Evolutionary conservation across 768 basidiomycete genomes (phyloP).

Genomic region (Amanita inopinata): DNA sequence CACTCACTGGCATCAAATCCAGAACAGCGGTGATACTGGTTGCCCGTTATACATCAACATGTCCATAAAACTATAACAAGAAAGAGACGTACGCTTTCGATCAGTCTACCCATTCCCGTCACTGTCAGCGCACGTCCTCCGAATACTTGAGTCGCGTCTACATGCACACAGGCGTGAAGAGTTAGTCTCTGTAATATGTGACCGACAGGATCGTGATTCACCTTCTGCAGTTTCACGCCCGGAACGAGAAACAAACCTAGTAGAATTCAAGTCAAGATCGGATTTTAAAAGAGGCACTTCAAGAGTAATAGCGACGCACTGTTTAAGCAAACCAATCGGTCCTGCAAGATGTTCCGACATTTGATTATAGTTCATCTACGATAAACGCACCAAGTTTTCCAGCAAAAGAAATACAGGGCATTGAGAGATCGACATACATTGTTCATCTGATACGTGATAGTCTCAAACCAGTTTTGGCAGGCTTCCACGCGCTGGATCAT

Average conservation of each 20-base stretch:
- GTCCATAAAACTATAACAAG: conserved; percentile 1
- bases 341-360: conserved; percentile 85
- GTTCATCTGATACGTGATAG: conserved; percentile 87
- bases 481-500: conserved; percentile 90
- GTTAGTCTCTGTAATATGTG: conserved; percentile 9
- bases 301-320: conserved; percentile 34
- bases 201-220: conserved; percentile 11
- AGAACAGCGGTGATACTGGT: conserved; percentile 74
- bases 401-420: conserved; percentile 4
- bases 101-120: conserved; percentile 77
- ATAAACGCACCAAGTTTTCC: not conserved
- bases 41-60: conserved; percentile 2
- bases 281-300: not conserved
- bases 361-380: conserved; percentile 77
- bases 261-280: conserved; percentile 7
- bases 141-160: conserved; percentile 79
- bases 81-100: conserved; percentile 54
- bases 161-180: conserved; percentile 29
- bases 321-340: conserved; percentile 81
- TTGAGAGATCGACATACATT: conserved; percentile 39
- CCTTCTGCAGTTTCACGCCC: conserved; percentile 68
- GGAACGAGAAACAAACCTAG: conserved; percentile 57
- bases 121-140: conserved; percentile 83
- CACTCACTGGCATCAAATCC: conserved; percentile 67
- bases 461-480: conserved; percentile 84